Conservation (phyloP, 73 alveolate species). For the Effrenium voratum region DNA sequence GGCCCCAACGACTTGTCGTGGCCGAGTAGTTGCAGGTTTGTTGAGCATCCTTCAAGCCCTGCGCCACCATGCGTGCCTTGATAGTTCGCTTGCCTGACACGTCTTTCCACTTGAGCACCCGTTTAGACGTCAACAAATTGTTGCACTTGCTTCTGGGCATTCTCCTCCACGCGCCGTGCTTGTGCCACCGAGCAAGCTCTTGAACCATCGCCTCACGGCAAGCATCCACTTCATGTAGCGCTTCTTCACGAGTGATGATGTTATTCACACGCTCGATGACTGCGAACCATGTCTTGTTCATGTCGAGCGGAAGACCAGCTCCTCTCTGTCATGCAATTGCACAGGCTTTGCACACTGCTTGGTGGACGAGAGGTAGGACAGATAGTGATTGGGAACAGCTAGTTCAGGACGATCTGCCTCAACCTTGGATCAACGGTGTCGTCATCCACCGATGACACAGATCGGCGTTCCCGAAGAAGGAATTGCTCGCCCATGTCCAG, state of each 20-base stretch:
- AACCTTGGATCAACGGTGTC: neutral
- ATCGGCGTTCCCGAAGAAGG: too few species aligned
- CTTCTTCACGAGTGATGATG: neutral
- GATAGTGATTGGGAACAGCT: too few species aligned
- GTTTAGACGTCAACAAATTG: neutral
- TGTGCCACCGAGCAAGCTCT: neutral
- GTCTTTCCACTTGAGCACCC: too few species aligned
- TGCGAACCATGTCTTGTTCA: neutral
- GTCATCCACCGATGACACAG: too few species aligned
- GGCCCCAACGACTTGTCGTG: neutral
- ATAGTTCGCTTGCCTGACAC: neutral
- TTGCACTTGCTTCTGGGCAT: neutral
- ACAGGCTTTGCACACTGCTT: neutral
- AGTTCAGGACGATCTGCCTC: too few species aligned
- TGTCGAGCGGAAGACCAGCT: neutral
- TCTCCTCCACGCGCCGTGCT: neutral
- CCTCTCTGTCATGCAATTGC: neutral
- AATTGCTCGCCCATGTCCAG: too few species aligned
- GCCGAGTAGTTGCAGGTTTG: neutral
- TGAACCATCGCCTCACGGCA: neutral
- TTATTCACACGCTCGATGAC: neutral
- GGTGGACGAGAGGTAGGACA: neutral
- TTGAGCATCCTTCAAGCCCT: neutral
- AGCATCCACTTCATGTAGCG: neutral
- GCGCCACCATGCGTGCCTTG: neutral